phyloP scores from a whole-genome alignment of 1,284 basidiomycete genomes.

The Melampsora larici-populina region DNA sequence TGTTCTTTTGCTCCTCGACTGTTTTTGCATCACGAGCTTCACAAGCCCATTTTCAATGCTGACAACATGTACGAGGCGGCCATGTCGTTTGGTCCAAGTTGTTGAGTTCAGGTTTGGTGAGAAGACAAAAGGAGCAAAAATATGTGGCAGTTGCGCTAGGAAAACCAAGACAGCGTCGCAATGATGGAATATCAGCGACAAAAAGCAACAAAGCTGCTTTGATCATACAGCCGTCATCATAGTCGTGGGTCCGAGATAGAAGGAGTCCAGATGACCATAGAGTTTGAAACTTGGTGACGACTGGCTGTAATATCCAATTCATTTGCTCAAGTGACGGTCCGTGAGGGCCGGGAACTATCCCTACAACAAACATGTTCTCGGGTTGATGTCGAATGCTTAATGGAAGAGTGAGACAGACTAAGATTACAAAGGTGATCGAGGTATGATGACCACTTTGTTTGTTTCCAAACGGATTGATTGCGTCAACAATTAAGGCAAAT shows the following conservation, averaged over 20 bases:
- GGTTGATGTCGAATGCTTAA: constrained; percentile 41
- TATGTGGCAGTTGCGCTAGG: not conserved
- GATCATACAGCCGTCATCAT: not conserved
- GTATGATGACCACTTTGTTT: no score
- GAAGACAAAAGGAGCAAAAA: not conserved
- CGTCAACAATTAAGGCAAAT: not conserved
- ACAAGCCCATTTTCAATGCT: not conserved
- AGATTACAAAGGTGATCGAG: not conserved
- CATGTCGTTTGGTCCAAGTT: constrained; percentile 1
- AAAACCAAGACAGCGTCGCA: not conserved
- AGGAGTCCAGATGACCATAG: not conserved
- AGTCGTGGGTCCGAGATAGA: not conserved
- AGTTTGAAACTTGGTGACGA: not conserved
- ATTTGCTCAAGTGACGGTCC: constrained; percentile 53
- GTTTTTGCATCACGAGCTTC: not conserved
- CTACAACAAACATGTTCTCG: constrained; percentile 46
- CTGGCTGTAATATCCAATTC: no score
- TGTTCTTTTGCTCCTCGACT: no score
- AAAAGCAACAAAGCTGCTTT: not conserved
- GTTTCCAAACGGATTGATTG: constrained; percentile 3
- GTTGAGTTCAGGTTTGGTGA: not conserved
- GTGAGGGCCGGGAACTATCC: constrained; percentile 54
- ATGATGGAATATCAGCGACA: not conserved
- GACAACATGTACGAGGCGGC: no score
- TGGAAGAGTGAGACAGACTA: constrained; percentile 33